phyloP scores from a whole-genome alignment of 768 basidiomycete genomes.

The Hypholoma fasciculare region DNA sequence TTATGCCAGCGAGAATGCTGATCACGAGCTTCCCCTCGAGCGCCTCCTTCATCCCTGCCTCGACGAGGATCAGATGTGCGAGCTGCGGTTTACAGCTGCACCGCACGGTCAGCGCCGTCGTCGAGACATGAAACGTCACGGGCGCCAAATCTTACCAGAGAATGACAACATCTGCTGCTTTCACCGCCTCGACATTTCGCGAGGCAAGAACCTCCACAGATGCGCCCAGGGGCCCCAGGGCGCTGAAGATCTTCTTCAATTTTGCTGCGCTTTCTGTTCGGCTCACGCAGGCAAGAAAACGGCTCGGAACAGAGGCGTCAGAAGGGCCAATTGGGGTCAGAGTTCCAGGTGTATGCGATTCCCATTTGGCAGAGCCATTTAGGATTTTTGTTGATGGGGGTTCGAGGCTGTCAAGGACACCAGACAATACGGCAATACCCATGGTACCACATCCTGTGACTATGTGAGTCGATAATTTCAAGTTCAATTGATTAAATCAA shows the following conservation, averaged over 20 bases:
- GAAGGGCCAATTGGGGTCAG: slow-evolving; percentile 43
- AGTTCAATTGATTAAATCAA: slow-evolving; percentile 16
- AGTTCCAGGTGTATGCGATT: slow-evolving; percentile 35
- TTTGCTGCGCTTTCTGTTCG: slow-evolving; percentile 73
- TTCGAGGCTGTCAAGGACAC: slow-evolving; percentile 84
- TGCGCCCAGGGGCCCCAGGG: slow-evolving; percentile 58
- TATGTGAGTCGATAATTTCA: slow-evolving; percentile 17
- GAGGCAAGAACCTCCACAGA: slow-evolving; percentile 71
- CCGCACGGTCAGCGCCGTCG: not conserved
- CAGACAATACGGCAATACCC: slow-evolving; percentile 94
- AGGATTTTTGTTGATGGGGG: slow-evolving; percentile 24
- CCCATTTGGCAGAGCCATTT: slow-evolving; percentile 33
- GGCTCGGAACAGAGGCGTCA: slow-evolving; percentile 73
- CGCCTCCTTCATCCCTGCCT: slow-evolving; percentile 78
- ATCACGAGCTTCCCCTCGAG: slow-evolving; percentile 89
- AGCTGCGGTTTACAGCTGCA: slow-evolving; percentile 92
- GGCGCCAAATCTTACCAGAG: slow-evolving; percentile 63
- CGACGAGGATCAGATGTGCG: slow-evolving; percentile 69
- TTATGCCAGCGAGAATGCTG: slow-evolving; percentile 97
- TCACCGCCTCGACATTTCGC: slow-evolving; percentile 71
- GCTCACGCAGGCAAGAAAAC: slow-evolving; percentile 87
- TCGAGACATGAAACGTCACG: not conserved
- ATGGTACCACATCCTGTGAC: slow-evolving; percentile 92
- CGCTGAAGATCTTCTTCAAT: slow-evolving; percentile 60
- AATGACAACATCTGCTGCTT: slow-evolving; percentile 80